These are phyloP conservation scores for Fusarium sp. DNA, from an alignment of 2,329 filamentous ascomycete species.

Conservation along the genomic window DNA sequence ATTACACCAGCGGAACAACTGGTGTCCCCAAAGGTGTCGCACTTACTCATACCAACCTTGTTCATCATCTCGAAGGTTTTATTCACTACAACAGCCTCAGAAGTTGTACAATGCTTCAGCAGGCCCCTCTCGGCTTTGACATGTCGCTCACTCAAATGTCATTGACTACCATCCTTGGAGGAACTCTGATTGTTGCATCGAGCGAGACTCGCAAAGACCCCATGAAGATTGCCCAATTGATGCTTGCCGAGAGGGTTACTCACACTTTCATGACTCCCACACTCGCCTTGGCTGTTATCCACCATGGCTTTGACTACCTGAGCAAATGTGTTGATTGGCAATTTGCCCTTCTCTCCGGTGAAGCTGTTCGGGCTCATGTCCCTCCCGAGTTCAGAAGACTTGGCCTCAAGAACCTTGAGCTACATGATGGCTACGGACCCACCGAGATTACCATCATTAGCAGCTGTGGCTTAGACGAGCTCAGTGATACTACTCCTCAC, in stretches of 20 bases:
- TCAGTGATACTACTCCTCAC: neutral
- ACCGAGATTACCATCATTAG: constrained; percentile 12
- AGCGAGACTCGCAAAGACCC: constrained; percentile 11
- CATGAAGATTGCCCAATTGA: constrained; percentile 6
- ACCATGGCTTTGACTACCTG: constrained; percentile 12
- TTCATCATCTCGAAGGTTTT: neutral
- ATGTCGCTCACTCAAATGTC: constrained; percentile 20
- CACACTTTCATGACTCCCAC: constrained; percentile 21
- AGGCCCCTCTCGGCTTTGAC: constrained; percentile 12
- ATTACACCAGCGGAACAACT: constrained; percentile 11
- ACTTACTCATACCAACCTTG: neutral
- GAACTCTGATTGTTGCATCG: constrained; percentile 7
- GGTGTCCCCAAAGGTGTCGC: constrained; percentile 7
- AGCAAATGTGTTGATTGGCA: constrained; percentile 4
- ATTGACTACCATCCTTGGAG: neutral
- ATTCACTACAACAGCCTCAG: neutral
- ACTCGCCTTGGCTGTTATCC: constrained; percentile 3
- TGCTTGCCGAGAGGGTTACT: constrained; percentile 9
- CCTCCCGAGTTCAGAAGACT: constrained; percentile 7
- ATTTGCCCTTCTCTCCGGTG: neutral
- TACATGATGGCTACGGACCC: constrained; percentile 1
- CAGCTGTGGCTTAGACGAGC: constrained; percentile 1
- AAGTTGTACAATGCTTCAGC: neutral
- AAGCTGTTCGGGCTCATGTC: constrained; percentile 7
- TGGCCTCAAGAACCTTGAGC: neutral